phyloP scores from a whole-genome alignment of 2,329 filamentous ascomycete genomes.

The Penicillium sp. region DNA sequence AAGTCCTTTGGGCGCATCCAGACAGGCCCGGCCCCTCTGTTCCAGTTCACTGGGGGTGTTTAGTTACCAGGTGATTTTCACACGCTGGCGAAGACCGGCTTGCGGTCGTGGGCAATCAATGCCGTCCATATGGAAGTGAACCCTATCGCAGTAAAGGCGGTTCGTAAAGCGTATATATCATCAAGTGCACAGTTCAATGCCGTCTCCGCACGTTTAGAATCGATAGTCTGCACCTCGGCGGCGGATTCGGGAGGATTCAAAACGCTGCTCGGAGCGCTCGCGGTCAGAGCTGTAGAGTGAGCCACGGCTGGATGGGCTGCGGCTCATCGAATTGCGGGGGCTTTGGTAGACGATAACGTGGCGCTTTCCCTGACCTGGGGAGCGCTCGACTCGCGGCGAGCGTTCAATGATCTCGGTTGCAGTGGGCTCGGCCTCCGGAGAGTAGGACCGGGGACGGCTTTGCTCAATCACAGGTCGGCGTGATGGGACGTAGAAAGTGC shows the following conservation, averaged over 20 bases:
- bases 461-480: constrained; percentile 22
- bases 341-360: constrained; percentile 38
- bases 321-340: constrained; percentile 32
- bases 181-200: background rate
- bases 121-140: background rate
- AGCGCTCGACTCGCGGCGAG: constrained; percentile 15
- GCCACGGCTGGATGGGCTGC: constrained; percentile 36
- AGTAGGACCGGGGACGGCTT: constrained; percentile 14
- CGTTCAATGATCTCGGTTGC: constrained; percentile 17
- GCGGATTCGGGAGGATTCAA: constrained; percentile 30
- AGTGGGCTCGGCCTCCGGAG: constrained; percentile 9
- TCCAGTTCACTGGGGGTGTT: background rate
- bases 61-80: background rate
- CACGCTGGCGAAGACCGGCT: constrained; percentile 9
- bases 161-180: constrained; percentile 1
- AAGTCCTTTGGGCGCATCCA: background rate
- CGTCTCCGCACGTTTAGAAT: constrained; percentile 16
- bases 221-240: constrained; percentile 32
- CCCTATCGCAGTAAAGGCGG: background rate
- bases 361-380: constrained; percentile 23
- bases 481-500: constrained; percentile 32
- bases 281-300: constrained; percentile 37
- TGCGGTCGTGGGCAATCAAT: constrained; percentile 9
- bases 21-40: background rate
- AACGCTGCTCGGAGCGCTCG: constrained; percentile 34